A percentile compares a stretch with the other conserved stretches of the same genome.
Conservation (phyloP, 2,329 filamentous ascomycete species). For the Aspergillus ustus region DNA sequence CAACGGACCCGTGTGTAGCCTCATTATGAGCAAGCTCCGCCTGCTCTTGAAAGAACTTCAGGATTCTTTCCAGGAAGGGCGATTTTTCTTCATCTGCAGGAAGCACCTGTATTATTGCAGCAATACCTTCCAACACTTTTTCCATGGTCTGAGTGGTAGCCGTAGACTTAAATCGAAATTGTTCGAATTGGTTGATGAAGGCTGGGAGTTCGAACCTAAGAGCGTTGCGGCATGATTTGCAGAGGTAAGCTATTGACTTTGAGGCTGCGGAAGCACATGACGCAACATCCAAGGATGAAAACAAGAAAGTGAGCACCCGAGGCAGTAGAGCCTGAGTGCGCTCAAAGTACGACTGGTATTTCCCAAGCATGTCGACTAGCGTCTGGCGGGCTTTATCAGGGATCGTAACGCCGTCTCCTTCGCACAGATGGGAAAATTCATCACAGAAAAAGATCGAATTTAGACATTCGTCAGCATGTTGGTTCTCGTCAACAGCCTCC, state of each 20-base stretch:
- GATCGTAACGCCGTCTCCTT: slow-evolving; percentile 35
- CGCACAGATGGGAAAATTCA: slow-evolving; percentile 40
- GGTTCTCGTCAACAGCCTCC: slow-evolving; percentile 50
- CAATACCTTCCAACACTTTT: slow-evolving; percentile 50
- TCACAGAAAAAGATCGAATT: slow-evolving; percentile 47
- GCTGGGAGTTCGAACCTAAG: slow-evolving; percentile 47
- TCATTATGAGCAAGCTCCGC: slow-evolving; percentile 40
- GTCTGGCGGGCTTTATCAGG: slow-evolving; percentile 46
- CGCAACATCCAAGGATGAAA: slow-evolving; percentile 48
- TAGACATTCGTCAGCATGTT: slow-evolving; percentile 46
- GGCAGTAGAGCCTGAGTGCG: slow-evolving; percentile 47
- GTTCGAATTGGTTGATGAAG: slow-evolving; percentile 48
- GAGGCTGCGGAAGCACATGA: slow-evolving; percentile 48
- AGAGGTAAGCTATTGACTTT: slow-evolving; percentile 49
- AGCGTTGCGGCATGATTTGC: slow-evolving; percentile 48
- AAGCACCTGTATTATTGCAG: slow-evolving; percentile 49
- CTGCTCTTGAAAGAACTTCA: slow-evolving; percentile 43
- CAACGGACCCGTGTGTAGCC: slow-evolving; percentile 34
- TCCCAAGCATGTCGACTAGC: slow-evolving; percentile 48
- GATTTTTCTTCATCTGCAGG: slow-evolving; percentile 46
- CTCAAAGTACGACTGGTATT: slow-evolving; percentile 51
- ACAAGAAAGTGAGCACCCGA: slow-evolving; percentile 49
- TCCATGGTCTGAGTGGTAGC: slow-evolving; percentile 45
- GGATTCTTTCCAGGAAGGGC: slow-evolving; percentile 43
- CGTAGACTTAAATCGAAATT: slow-evolving; percentile 43